Base-by-base conservation (phyloP, 1,139 yeast genomes). In the Candida sp. region DNA sequence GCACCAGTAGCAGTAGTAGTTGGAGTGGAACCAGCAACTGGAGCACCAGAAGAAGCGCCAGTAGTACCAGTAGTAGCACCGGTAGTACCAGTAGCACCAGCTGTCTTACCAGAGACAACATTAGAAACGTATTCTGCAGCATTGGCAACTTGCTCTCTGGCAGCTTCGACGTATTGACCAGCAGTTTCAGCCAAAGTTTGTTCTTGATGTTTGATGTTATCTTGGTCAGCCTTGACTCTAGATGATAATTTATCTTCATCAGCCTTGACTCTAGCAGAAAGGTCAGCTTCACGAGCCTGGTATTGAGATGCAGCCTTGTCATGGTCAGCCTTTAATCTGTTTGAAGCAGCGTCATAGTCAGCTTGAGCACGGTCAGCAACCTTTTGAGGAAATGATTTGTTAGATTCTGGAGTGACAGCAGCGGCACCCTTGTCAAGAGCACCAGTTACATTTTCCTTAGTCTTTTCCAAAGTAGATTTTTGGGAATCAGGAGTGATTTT, bases 371-470 rank as follows among this genome's bases (percentile, higher is more conserved):
- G 54, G 68, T 89, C 96, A 53, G 82, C 76, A 34, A 81, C 71
- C 50, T 81, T 70, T 73, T 89, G 97, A 45, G 77, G 60, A 49
- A 75, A 64, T 27, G 91, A 81, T 77, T 88, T 89, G 59, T 83
- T 73, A 50, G 66, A 63, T 39, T 83, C 81, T 48, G 95, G 89
- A 50, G 79, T 77, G 43, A 73, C 59, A 47, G 73, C 64, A 44
- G 77, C 73, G 49, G 86, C 90, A 43, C 77, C 65, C 60, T 77
- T 73, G 75, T 89, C 96, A 53, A 72, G 74, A 35, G 71, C 62
- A 61, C 79, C 84, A 45, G 95, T 84, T 50, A 79, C 82, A 35
- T 64, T 49, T 72, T 89, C 96, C 75, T 85, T 84, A 52, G 82
- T 83, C 68, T 84, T 71, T 57, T 87, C 85, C 37, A 70, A 64